Evolutionary conservation across 257 asterid species (phyloP), one percentile per base, ranked within the genome.

Genomic region (Fraxinus quadrangulata): DNA sequence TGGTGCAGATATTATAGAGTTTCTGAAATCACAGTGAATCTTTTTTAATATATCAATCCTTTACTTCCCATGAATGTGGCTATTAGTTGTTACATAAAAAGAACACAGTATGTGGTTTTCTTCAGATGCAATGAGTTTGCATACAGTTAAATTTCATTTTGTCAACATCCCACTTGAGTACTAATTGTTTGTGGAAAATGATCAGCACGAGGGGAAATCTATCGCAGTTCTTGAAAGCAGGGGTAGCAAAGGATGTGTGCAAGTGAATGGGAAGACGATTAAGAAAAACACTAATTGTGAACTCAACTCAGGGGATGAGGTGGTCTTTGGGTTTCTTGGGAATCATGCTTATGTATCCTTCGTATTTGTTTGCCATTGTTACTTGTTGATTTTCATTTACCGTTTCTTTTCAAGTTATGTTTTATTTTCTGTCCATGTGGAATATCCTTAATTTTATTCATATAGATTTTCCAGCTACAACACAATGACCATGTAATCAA

Each of bases 281-380:
- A 85, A 84, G 91, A 91, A 79, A 78, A 90, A 81, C 74, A 77
- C 87, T 23, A 83, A 37, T 45, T 83, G 86, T 75, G 85, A 85
- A 68, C 97, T 93, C 77, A 84, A 79, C 74, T 93, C 98, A n/a
- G 98, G 98, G 75, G 98, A 93, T 82, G 98, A 89, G 80, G 79
- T 93, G 87, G 87, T 86, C 70, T 93, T 93, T 70, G 98, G 98
- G 67, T 78, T 82, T 82, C 87, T 71, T 26, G 96, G 95, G 70
- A 88, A 75, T 79, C 94, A 88, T 89, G 91, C 96, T 83, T 93
- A 92, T 81, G 98, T 93, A 93, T 93, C 96, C 93, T 90, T 71
- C 59, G 70, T 33, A 30, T 71, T 71, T 71, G 75, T 69, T 65
- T 71, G n/a, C 75, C 69, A 2, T 71, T 74, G 21, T 71, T 42